Evolutionary conservation across 805 yeast species (phyloP).

Genomic region (Myxozyma geophila): DNA sequence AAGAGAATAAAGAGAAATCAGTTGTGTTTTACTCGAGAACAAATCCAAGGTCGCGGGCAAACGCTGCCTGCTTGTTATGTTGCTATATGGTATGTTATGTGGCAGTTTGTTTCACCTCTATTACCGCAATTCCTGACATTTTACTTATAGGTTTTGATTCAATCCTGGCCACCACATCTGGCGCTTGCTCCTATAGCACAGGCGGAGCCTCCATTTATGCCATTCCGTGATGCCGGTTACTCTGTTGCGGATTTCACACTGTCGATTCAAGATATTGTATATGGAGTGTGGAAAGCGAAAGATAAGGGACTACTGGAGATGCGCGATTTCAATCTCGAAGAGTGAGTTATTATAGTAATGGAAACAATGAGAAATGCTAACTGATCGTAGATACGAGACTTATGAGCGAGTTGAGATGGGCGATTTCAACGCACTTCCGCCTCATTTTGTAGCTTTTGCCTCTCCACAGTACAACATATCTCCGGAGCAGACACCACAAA

Average conservation of each 20-base stretch:
- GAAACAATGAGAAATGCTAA: neutral
- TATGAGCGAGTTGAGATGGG: conserved; percentile 97
- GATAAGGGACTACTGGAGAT: conserved; percentile 87
- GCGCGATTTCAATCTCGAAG: conserved; percentile 85
- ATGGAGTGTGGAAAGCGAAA: conserved; percentile 97
- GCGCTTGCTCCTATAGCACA: conserved; percentile 94
- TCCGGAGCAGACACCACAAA: conserved; percentile 39
- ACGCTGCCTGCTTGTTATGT: conserved; percentile 91
- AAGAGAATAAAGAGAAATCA: conserved; percentile 80
- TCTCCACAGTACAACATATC: conserved; percentile 66
- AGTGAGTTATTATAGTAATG: conserved; percentile 51
- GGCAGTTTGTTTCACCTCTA: neutral
- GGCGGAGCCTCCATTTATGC: conserved; percentile 89
- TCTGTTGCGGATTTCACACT: conserved; percentile 93
- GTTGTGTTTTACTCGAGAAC: conserved; percentile 88
- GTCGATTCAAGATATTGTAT: conserved; percentile 91
- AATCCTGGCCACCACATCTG: conserved; percentile 98
- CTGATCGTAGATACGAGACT: conserved; percentile 55
- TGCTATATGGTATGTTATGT: conserved; percentile 71
- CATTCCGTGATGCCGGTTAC: conserved; percentile 96
- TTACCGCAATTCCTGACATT: neutral
- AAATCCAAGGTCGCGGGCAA: conserved; percentile 79
- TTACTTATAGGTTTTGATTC: conserved; percentile 65
- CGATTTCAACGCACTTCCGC: conserved; percentile 87
- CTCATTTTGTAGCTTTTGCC: conserved; percentile 96